Evolutionary conservation across 1,139 yeast genomes (phyloP).

Genomic region (Candida sp.): DNA sequence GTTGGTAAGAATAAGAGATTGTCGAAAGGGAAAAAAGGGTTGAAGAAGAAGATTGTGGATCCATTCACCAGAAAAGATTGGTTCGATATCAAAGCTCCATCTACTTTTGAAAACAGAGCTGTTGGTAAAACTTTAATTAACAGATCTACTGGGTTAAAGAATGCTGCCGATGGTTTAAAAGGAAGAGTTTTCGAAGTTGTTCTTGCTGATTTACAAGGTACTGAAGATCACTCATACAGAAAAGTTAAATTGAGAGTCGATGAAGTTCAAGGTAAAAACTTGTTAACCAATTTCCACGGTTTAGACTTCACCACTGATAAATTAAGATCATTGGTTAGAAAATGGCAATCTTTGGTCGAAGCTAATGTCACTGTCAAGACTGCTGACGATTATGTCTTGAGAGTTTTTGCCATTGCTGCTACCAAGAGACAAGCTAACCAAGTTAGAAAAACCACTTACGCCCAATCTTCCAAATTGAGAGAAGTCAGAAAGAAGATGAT

Average conservation of each 20-base stretch:
- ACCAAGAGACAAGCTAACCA: slow-evolving; percentile 48
- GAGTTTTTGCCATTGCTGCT: slow-evolving; percentile 46
- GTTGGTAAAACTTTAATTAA: slow-evolving; percentile 47
- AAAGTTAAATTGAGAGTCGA: slow-evolving; percentile 47
- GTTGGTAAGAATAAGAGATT: slow-evolving; percentile 50
- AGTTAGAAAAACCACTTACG: slow-evolving; percentile 44
- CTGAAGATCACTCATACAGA: slow-evolving; percentile 47
- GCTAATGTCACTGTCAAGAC: slow-evolving; percentile 47
- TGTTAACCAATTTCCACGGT: slow-evolving; percentile 49
- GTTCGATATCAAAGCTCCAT: slow-evolving; percentile 47
- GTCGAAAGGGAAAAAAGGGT: slow-evolving; percentile 47
- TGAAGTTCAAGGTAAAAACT: slow-evolving; percentile 48
- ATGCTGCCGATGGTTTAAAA: slow-evolving; percentile 49
- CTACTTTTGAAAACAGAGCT: slow-evolving; percentile 44
- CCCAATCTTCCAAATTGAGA: slow-evolving; percentile 44
- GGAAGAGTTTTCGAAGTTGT: slow-evolving; percentile 45
- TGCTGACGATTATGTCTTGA: slow-evolving; percentile 42
- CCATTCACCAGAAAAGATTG: slow-evolving; percentile 47
- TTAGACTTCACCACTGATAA: slow-evolving; percentile 44
- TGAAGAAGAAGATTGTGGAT: slow-evolving; percentile 51
- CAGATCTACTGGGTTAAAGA: slow-evolving; percentile 50
- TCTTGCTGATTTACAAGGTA: slow-evolving; percentile 46
- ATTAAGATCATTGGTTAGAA: slow-evolving; percentile 45
- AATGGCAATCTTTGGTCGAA: slow-evolving; percentile 48
- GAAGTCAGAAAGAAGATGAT: slow-evolving; percentile 46